These are phyloP conservation scores for Thalassiosira sp. DNA, from an alignment of 352 stramenopile genomes.

Conservation along the genomic window DNA sequence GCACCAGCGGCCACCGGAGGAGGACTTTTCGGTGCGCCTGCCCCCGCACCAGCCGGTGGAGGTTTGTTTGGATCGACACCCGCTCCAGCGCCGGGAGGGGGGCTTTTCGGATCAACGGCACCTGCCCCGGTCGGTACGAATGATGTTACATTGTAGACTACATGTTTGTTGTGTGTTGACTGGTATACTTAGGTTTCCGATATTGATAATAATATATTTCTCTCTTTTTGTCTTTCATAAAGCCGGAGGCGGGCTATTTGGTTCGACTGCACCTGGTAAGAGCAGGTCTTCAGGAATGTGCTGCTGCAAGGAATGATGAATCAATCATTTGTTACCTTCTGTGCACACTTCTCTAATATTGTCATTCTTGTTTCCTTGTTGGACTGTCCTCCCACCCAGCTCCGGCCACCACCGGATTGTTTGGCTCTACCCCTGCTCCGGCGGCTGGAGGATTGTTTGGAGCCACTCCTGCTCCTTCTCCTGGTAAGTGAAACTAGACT, in stretches of 20 bases:
- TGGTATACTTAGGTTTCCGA: no score
- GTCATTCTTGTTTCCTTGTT: background rate
- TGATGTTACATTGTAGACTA: background rate
- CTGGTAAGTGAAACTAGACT: background rate
- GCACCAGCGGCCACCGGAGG: no score
- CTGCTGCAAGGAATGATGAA: no score
- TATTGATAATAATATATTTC: no score
- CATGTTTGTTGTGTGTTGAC: no score
- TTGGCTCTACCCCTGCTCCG: constrained; percentile 38
- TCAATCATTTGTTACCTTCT: no score
- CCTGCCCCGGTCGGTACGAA: constrained; percentile 11
- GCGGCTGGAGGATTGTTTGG: constrained; percentile 35
- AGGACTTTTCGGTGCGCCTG: constrained; percentile 21
- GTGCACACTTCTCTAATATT: background rate
- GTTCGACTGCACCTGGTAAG: constrained; percentile 11
- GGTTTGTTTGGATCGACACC: constrained; percentile 23
- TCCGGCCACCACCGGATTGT: constrained; percentile 44
- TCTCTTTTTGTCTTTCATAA: background rate
- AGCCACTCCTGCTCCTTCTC: background rate
- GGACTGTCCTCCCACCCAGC: constrained; percentile 2
- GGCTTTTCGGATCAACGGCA: constrained; percentile 22
- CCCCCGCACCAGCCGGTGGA: constrained; percentile 13
- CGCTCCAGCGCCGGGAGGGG: background rate
- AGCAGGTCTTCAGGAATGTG: background rate
- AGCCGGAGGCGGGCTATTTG: constrained; percentile 13